These are phyloP conservation scores for Tolypocladium sp. DNA, from an alignment of 2,329 filamentous ascomycete genomes.

Conservation along the genomic window DNA sequence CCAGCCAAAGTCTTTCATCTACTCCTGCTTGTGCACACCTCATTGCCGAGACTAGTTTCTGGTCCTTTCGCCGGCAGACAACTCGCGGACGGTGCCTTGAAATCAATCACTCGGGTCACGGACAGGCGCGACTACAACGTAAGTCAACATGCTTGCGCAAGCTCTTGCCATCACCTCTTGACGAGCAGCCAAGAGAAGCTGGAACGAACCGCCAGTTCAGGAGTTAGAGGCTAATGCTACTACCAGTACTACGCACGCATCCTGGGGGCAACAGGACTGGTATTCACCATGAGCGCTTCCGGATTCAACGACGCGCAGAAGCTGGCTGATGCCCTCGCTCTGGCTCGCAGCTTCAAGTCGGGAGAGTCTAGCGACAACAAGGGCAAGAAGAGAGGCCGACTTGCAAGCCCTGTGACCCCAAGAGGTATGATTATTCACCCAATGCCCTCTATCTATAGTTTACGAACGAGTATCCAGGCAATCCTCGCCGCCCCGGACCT, in stretches of 20 bases:
- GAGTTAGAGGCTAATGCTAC: not conserved
- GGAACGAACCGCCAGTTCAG: not conserved
- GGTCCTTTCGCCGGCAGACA: not conserved
- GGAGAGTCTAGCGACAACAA: constrained; percentile 2
- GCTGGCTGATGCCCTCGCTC: constrained; percentile 16
- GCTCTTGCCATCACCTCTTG: not conserved
- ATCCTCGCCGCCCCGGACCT: too few relatives aligned
- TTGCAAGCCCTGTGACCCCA: too few relatives aligned
- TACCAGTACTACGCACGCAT: too few relatives aligned
- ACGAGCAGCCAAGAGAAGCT: not conserved
- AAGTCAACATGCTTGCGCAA: not conserved
- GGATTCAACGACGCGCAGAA: constrained; percentile 14
- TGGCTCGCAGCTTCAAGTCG: constrained; percentile 16
- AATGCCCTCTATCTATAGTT: not conserved
- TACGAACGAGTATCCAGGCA: not conserved
- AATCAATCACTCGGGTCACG: not conserved
- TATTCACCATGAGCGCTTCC: constrained; percentile 7
- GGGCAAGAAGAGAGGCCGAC: not conserved
- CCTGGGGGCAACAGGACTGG: not conserved
- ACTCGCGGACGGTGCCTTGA: not conserved
- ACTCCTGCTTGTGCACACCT: not conserved
- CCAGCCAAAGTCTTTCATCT: not conserved
- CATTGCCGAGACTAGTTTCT: too few relatives aligned
- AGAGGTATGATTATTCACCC: not conserved
- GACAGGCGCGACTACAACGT: not conserved